Percentiles rank a stretch among this genome's conserved stretches.
Evolutionary conservation across 768 basidiomycete genomes (phyloP).

Genomic region (Daedaleopsis nitida): DNA sequence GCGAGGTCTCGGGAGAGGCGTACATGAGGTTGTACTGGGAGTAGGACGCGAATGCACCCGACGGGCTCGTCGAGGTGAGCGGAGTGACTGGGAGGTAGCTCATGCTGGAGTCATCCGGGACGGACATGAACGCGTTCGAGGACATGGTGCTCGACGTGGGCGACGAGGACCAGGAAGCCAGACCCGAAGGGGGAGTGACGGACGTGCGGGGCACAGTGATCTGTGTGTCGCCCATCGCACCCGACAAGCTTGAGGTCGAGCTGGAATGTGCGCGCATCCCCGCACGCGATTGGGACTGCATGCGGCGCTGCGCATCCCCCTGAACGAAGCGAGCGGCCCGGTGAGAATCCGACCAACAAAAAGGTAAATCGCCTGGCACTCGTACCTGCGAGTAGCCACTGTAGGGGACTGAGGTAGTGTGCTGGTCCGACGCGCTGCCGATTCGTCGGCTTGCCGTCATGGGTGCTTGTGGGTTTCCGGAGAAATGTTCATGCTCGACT

Average conservation of each 20-base stretch:
- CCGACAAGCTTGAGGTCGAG: conserved; percentile 51
- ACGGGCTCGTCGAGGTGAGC: conserved; percentile 19
- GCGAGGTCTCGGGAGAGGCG: conserved; percentile 17
- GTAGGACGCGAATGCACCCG: conserved; percentile 16
- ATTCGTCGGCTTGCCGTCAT: conserved; percentile 9
- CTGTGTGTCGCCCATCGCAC: conserved; percentile 62
- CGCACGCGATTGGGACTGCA: conserved; percentile 7
- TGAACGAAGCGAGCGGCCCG: not conserved
- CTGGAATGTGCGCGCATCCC: conserved; percentile 20
- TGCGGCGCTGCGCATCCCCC: conserved; percentile 13
- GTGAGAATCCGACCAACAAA: not conserved
- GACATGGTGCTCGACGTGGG: conserved; percentile 20
- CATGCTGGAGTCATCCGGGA: conserved; percentile 17
- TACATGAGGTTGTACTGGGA: conserved; percentile 14
- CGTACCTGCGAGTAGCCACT: conserved; percentile 14
- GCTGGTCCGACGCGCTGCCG: conserved; percentile 7
- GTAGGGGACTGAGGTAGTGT: conserved; percentile 9
- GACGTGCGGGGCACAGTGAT: conserved; percentile 31
- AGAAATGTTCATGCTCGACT: conserved; percentile 15
- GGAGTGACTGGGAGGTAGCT: conserved; percentile 18
- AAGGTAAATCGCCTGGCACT: not conserved
- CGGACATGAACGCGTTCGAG: conserved; percentile 8
- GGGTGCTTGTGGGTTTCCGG: conserved; percentile 7
- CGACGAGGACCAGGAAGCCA: conserved; percentile 28
- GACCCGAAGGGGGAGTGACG: conserved; percentile 28